Evolutionary conservation across 1,284 basidiomycete species (phyloP).

Genomic region (Heterobasidion occidentale): DNA sequence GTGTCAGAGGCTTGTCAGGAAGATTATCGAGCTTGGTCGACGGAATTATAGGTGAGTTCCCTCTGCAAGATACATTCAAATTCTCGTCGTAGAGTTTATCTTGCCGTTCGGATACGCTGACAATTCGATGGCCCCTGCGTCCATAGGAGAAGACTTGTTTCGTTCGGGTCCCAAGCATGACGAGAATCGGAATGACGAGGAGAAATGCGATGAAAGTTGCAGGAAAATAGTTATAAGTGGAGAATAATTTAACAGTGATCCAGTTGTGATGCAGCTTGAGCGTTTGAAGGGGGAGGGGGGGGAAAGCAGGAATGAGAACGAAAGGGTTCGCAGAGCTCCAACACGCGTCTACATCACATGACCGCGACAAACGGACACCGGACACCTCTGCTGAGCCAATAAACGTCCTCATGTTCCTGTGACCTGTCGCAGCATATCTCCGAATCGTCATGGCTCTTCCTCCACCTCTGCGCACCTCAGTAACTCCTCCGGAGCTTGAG

Average conservation of each 20-base stretch:
- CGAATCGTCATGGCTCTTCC: conserved; percentile 46
- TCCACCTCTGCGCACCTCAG: conserved; percentile 46
- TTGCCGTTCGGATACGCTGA: conserved; percentile 37
- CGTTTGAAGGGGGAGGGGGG: no score
- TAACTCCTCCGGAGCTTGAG: conserved; percentile 77
- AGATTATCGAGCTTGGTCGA: background rate
- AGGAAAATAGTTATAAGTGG: background rate
- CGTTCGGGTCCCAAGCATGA: conserved; percentile 48
- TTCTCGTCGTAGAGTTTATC: conserved; percentile 10
- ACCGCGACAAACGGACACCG: background rate
- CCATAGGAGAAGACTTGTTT: conserved; percentile 69
- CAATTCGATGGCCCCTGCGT: conserved; percentile 53
- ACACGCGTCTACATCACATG: conserved; percentile 1
- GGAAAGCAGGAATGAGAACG: background rate
- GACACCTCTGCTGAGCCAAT: background rate
- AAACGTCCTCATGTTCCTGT: background rate
- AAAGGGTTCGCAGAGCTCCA: background rate
- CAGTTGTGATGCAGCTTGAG: no score
- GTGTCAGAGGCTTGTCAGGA: conserved; percentile 6
- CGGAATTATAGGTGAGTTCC: background rate
- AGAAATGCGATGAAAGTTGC: background rate
- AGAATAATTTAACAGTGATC: background rate
- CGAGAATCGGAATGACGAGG: background rate
- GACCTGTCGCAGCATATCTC: background rate
- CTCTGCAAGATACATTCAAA: background rate